A percentile compares a stretch with the other conserved stretches of the same genome.
phyloP scores from a whole-genome alignment of 2,329 filamentous ascomycete genomes.

The Knufia fluminis region DNA sequence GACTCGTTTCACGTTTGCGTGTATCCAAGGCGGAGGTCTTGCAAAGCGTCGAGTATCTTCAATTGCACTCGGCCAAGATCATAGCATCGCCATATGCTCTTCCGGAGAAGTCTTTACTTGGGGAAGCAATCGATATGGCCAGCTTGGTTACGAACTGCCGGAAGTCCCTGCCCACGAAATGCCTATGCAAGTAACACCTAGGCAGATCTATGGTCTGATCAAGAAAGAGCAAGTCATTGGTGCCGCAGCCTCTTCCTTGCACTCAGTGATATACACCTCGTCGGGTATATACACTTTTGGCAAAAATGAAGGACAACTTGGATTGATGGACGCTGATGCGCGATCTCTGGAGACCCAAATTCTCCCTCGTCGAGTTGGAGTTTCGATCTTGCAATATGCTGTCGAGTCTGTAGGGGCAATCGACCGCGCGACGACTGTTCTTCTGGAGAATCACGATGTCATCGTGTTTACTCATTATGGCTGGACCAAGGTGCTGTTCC shows the following conservation, averaged over 20 bases:
- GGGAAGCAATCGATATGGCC: slow-evolving; percentile 78
- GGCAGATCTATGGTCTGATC: slow-evolving; percentile 82
- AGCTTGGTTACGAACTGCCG: slow-evolving; percentile 76
- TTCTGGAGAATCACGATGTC: slow-evolving; percentile 79
- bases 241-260: slow-evolving; percentile 77
- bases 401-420: slow-evolving; percentile 80
- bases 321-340: slow-evolving; percentile 89
- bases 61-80: slow-evolving; percentile 84
- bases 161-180: slow-evolving; percentile 59
- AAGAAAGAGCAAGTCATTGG: slow-evolving; percentile 78
- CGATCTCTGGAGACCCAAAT: slow-evolving; percentile 77
- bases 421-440: slow-evolving; percentile 75
- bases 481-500: slow-evolving; percentile 83
- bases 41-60: slow-evolving; percentile 63
- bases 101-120: slow-evolving; percentile 88
- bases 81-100: slow-evolving; percentile 76
- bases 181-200: slow-evolving; percentile 68
- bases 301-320: slow-evolving; percentile 88
- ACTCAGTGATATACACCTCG: slow-evolving; percentile 80
- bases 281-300: slow-evolving; percentile 86
- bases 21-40: slow-evolving; percentile 66
- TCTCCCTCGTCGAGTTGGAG: slow-evolving; percentile 76
- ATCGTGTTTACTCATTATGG: slow-evolving; percentile 95
- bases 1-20: slow-evolving; percentile 76
- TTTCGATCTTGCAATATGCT: slow-evolving; percentile 62